These are phyloP conservation scores for Globisporangium paroecandrum DNA, from an alignment of 352 stramenopile genomes.

Conservation along the genomic window DNA sequence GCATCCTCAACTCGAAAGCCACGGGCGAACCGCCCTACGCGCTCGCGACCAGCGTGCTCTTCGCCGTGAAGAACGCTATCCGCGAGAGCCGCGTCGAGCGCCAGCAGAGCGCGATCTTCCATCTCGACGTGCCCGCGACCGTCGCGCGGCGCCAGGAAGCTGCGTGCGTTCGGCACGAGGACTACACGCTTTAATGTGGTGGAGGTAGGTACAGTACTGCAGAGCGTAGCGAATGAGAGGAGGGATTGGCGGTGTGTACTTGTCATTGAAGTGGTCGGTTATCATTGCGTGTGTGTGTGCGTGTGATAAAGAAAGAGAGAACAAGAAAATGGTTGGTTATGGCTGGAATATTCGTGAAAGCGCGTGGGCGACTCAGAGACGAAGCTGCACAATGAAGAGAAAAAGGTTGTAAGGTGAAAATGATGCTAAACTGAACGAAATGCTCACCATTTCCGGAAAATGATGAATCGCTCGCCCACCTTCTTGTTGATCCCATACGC, in stretches of 20 bases:
- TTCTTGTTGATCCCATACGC: conserved; percentile 64
- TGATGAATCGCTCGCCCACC: conserved; percentile 21
- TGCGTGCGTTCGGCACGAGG: conserved; percentile 19
- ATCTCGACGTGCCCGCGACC: conserved; percentile 42
- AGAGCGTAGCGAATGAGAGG: background rate
- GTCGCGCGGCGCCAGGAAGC: conserved; percentile 36
- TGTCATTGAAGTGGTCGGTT: background rate
- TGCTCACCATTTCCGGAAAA: background rate
- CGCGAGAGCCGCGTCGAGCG: conserved; percentile 76
- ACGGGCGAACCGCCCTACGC: conserved; percentile 96
- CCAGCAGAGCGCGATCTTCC: conserved; percentile 35
- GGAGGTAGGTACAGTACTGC: background rate
- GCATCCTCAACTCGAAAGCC: conserved; percentile 94
- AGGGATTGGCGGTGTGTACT: background rate
- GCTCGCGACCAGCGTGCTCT: conserved; percentile 91
- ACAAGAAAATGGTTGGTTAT: background rate
- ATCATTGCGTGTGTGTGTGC: background rate
- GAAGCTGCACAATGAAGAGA: conserved; percentile 6
- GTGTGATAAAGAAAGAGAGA: background rate
- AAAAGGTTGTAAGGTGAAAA: background rate
- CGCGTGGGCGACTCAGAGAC: conserved; percentile 11
- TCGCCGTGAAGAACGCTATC: conserved; percentile 94
- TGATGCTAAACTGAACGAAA: background rate
- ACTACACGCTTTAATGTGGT: conserved; percentile 23
- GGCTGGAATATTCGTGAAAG: background rate